Conservation (phyloP, 2,329 filamentous ascomycete genomes). For the Scytalidium lignicola region DNA sequence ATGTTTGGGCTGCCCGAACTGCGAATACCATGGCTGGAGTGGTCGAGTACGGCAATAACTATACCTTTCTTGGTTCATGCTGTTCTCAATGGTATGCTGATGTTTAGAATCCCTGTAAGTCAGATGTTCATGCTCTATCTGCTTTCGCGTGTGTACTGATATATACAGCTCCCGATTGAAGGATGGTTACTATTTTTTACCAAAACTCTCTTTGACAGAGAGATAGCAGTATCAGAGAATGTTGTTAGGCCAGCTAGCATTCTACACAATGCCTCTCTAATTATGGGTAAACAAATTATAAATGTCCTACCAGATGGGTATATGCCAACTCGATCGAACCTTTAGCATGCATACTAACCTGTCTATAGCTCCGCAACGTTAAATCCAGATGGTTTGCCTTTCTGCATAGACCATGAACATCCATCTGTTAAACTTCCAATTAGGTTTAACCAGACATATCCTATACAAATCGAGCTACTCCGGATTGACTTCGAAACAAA, state of each 20-base stretch:
- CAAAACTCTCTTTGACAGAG: slow-evolving; percentile 85
- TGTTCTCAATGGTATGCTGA: slow-evolving; percentile 74
- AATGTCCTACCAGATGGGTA: slow-evolving; percentile 93
- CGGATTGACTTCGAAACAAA: slow-evolving; percentile 81
- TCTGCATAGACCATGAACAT: slow-evolving; percentile 68
- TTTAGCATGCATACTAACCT: slow-evolving; percentile 5
- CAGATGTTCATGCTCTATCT: not conserved
- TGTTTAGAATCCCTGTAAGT: slow-evolving; percentile 81
- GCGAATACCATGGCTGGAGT: slow-evolving; percentile 94
- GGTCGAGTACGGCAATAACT: slow-evolving; percentile 70
- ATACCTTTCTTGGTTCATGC: slow-evolving; percentile 68
- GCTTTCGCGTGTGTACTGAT: slow-evolving; percentile 9
- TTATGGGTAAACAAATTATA: slow-evolving; percentile 94
- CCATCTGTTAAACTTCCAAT: slow-evolving; percentile 68
- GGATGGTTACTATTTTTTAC: slow-evolving; percentile 67
- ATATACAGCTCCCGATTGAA: slow-evolving; percentile 61
- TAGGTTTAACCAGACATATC: slow-evolving; percentile 88
- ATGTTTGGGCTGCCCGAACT: slow-evolving; percentile 82
- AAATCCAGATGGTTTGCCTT: slow-evolving; percentile 75
- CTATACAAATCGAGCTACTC: slow-evolving; percentile 81
- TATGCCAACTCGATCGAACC: slow-evolving; percentile 19
- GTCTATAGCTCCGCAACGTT: slow-evolving; percentile 67
- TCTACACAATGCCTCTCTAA: slow-evolving; percentile 86
- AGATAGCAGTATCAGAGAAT: slow-evolving; percentile 88
- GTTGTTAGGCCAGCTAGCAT: slow-evolving; percentile 85